Percentiles rank a stretch among this genome's conserved stretches.
Conservation (phyloP, 139 green algal genomes). For the Tetraselmis chui region DNA sequence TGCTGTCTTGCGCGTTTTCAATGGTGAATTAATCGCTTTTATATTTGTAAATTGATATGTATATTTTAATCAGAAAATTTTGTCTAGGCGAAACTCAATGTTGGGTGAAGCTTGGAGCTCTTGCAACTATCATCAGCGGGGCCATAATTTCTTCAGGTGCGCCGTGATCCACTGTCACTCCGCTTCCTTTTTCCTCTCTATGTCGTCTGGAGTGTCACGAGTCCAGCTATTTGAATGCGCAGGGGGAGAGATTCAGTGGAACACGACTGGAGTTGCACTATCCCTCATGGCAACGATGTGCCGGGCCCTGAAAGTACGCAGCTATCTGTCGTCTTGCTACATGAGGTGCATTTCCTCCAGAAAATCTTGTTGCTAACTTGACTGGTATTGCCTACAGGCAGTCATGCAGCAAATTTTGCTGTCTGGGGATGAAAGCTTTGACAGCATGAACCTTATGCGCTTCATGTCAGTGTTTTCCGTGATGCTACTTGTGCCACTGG, state of each 20-base stretch:
- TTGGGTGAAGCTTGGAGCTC: background rate
- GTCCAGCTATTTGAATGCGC: too few relatives aligned
- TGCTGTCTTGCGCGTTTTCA: too few relatives aligned
- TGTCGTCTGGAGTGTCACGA: too few relatives aligned
- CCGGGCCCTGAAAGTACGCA: background rate
- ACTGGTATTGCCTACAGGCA: background rate
- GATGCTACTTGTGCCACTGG: background rate
- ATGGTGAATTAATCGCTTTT: too few relatives aligned
- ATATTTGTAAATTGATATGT: too few relatives aligned
- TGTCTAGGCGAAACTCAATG: background rate
- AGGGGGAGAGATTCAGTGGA: background rate
- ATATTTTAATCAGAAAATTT: too few relatives aligned
- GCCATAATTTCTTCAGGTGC: background rate
- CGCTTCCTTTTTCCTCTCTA: too few relatives aligned
- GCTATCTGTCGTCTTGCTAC: too few relatives aligned
- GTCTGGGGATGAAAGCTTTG: background rate
- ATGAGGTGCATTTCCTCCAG: too few relatives aligned
- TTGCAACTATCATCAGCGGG: background rate
- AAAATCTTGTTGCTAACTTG: too few relatives aligned
- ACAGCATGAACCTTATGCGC: background rate
- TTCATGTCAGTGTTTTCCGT: background rate
- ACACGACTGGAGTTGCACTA: background rate
- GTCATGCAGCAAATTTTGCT: background rate
- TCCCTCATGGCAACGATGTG: background rate
- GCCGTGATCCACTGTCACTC: too few relatives aligned